Base-by-base conservation (phyloP, 441 rosid species). In the Bocquillonia castaneifolia region DNA sequence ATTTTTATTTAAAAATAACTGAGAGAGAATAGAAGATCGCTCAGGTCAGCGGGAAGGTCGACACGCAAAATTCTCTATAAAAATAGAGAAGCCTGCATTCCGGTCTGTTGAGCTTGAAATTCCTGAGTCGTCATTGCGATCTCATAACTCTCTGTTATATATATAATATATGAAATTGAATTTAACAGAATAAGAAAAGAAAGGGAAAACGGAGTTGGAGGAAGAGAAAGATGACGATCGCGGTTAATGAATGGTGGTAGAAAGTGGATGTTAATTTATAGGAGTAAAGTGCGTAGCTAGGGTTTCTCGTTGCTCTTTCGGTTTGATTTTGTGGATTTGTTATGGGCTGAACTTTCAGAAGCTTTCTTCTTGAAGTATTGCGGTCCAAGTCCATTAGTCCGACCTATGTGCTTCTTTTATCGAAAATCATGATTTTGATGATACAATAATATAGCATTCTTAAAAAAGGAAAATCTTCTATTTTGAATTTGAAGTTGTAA, bases 81-180 rank as follows among this genome's bases (percentile, higher is more conserved):
- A 71, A 52, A 4, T 9, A 42, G 79, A 79, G 77, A 77, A 74
- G 72, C 83, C 79, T 82, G 85, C 77, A 79, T 84, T 91, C 93
- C 89, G 91, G 91, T 88, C 95, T 91, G 95, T 91, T 88, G 95
- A 91, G 95, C 97, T 91, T 88, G 97, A 88, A 86, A 68, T 70
- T 76, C 78, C 75, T 76, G 82, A 82, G 89, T 91, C 97, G 34
- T 91, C 97, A 84, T 73, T 0, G 89, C 89, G 76, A 78, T 70
- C 78, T 69, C 20, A n/a, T n/a, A n/a, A n/a, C n/a, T n/a, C n/a
- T n/a, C n/a, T n/a, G n/a, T n/a, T n/a, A n/a, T n/a, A n/a, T n/a
- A n/a, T n/a, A n/a, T n/a, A n/a, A n/a, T n/a, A n/a, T n/a, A n/a
- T n/a, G n/a, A n/a, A n/a, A n/a, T n/a, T n/a, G n/a, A n/a, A n/a